Evolutionary conservation across 208 protist species (phyloP).

Genomic region (Naegleria lovaniensis): DNA sequence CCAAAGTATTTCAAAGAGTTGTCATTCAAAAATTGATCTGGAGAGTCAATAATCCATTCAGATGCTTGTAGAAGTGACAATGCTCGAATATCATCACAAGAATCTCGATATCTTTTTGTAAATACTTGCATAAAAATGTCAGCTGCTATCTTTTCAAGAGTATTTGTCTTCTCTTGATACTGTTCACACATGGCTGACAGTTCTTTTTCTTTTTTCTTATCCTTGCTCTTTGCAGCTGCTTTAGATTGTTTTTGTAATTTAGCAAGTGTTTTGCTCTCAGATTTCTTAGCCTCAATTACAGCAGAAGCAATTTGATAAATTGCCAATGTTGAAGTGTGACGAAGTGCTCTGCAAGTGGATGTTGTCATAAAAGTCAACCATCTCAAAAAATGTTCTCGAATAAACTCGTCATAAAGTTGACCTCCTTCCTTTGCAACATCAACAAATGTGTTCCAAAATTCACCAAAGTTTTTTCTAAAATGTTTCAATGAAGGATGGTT

Average conservation of each 20-base stretch:
- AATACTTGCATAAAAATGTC: neutral
- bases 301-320: neutral
- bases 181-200: neutral
- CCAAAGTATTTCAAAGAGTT: slow-evolving; percentile 6
- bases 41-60: neutral
- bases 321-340: neutral
- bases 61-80: neutral
- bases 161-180: neutral
- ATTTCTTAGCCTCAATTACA: neutral
- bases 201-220: neutral
- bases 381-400: neutral
- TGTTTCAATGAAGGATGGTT: neutral
- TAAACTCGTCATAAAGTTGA: neutral
- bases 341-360: neutral
- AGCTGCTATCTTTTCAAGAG: neutral
- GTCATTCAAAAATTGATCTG: neutral
- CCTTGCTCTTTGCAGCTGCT: neutral
- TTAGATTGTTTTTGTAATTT: neutral
- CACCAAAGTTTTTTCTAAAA: neutral
- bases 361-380: neutral
- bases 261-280: neutral
- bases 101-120: neutral
- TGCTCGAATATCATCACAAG: neutral
- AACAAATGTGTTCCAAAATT: slow-evolving; percentile 23
- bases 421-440: neutral